Conservation (phyloP, 2,329 filamentous ascomycete genomes). For the Alternaria ethzedia region DNA sequence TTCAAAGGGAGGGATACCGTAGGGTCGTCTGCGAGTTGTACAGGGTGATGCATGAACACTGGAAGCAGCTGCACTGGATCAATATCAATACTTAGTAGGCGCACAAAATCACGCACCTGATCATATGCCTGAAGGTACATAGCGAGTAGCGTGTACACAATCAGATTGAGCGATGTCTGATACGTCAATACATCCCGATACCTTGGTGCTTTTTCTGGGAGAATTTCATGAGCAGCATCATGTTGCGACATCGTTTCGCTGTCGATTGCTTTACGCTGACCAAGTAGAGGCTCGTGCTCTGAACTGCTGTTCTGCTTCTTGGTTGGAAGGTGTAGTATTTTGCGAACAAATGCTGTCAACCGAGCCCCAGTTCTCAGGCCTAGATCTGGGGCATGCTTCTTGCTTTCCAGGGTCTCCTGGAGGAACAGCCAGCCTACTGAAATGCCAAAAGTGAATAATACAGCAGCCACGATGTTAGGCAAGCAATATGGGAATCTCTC, state of each 20-base stretch:
- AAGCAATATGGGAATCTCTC: constrained; percentile 80
- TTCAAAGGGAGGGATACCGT: constrained; percentile 73
- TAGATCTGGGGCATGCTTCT: constrained; percentile 72
- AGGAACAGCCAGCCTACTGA: constrained; percentile 78
- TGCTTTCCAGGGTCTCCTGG: constrained; percentile 80
- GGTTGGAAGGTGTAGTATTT: constrained; percentile 19
- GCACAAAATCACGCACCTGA: constrained; percentile 55
- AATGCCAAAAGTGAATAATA: constrained; percentile 80
- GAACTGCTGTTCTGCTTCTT: constrained; percentile 8
- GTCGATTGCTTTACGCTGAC: constrained; percentile 24
- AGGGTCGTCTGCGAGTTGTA: constrained; percentile 59
- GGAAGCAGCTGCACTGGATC: constrained; percentile 65
- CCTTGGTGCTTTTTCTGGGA: constrained; percentile 39
- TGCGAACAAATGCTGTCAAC: constrained; percentile 53
- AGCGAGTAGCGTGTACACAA: constrained; percentile 80
- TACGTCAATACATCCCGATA: constrained; percentile 71
- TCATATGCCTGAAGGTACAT: constrained; percentile 86
- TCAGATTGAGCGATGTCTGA: constrained; percentile 76
- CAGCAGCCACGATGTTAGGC: constrained; percentile 79
- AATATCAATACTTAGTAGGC: neutral
- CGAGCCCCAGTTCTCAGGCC: constrained; percentile 75
- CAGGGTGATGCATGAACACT: constrained; percentile 83
- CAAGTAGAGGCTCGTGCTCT: constrained; percentile 42
- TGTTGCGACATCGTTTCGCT: constrained; percentile 20
- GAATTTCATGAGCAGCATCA: neutral